phyloP scores from a whole-genome alignment of 768 basidiomycete genomes.

The Strobilomyces confusus region DNA sequence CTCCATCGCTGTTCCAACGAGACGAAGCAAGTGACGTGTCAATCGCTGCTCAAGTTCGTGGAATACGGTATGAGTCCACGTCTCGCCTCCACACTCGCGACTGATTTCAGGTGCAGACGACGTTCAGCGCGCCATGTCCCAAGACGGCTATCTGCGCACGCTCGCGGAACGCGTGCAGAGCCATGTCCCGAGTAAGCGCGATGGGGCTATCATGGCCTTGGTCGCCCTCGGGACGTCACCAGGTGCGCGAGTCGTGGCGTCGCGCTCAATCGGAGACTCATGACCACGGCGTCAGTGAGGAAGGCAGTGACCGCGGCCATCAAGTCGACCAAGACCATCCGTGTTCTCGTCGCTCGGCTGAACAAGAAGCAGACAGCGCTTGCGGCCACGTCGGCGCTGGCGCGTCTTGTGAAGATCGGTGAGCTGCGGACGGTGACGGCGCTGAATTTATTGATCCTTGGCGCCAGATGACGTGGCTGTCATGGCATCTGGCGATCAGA shows the following conservation, averaged over 20 bases:
- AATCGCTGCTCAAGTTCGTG: conserved; percentile 15
- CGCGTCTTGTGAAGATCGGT: conserved; percentile 19
- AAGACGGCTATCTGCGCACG: conserved; percentile 5
- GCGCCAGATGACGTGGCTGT: conserved; percentile 16
- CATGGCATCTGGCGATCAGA: conserved; percentile 3
- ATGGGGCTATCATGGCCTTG: conserved; percentile 18
- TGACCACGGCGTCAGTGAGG: neutral
- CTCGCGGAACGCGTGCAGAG: conserved; percentile 17
- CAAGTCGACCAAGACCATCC: conserved; percentile 10
- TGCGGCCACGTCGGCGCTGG: conserved; percentile 18
- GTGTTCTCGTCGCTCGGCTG: conserved; percentile 16
- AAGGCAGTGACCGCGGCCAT: conserved; percentile 14
- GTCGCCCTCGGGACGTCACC: conserved; percentile 11
- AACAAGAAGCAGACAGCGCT: conserved; percentile 15
- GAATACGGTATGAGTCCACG: conserved; percentile 12
- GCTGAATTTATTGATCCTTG: neutral
- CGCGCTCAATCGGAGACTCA: neutral
- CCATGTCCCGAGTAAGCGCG: conserved; percentile 4
- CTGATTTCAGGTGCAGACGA: conserved; percentile 9
- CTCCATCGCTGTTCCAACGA: conserved; percentile 19
- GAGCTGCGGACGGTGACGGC: neutral
- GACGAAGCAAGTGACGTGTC: conserved; percentile 12
- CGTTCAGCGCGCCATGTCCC: neutral
- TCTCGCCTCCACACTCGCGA: neutral
- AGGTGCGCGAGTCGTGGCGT: neutral